These are phyloP conservation scores for Monosporozyma unispora DNA, from an alignment of 805 yeast species.

Conservation along the genomic window DNA sequence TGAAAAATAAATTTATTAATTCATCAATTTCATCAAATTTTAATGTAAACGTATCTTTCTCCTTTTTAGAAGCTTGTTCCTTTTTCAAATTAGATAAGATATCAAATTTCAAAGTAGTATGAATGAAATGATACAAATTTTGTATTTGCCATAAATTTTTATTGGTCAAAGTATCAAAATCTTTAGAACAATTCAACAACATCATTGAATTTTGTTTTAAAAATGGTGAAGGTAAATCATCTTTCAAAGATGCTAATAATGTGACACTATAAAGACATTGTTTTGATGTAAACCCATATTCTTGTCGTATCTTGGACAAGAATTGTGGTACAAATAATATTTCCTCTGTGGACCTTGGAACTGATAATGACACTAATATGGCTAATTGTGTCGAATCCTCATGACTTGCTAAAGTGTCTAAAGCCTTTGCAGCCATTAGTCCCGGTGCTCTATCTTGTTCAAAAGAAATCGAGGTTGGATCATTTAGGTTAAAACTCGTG, in stretches of 20 bases:
- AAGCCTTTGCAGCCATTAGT: conserved; percentile 56
- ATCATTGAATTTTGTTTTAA: neutral
- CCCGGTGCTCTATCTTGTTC: conserved; percentile 71
- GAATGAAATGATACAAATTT: conserved; percentile 19
- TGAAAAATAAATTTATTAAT: conserved; percentile 57
- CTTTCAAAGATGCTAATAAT: conserved; percentile 61
- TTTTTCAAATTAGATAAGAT: conserved; percentile 2
- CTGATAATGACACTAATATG: conserved; percentile 56
- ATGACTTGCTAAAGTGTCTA: conserved; percentile 48
- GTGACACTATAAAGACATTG: conserved; percentile 66
- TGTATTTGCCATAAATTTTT: conserved; percentile 25
- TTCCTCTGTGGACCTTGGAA: conserved; percentile 73
- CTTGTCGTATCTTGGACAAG: conserved; percentile 58
- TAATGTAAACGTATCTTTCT: conserved; percentile 4
- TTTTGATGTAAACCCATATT: conserved; percentile 61
- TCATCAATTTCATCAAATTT: conserved; percentile 42
- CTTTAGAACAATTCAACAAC: conserved; percentile 3
- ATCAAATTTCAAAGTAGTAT: conserved; percentile 17
- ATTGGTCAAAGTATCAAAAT: conserved; percentile 11
- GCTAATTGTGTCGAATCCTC: conserved; percentile 42
- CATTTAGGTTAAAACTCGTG: conserved; percentile 16
- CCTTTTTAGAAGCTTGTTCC: neutral
- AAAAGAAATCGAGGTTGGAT: conserved; percentile 36
- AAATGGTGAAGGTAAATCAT: conserved; percentile 36
- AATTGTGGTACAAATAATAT: conserved; percentile 66